A percentile compares a stretch with the other conserved stretches of the same genome.
Evolutionary conservation across 108 stramenopile genomes (phyloP).

Genomic region (Schizochytrium sp.): DNA sequence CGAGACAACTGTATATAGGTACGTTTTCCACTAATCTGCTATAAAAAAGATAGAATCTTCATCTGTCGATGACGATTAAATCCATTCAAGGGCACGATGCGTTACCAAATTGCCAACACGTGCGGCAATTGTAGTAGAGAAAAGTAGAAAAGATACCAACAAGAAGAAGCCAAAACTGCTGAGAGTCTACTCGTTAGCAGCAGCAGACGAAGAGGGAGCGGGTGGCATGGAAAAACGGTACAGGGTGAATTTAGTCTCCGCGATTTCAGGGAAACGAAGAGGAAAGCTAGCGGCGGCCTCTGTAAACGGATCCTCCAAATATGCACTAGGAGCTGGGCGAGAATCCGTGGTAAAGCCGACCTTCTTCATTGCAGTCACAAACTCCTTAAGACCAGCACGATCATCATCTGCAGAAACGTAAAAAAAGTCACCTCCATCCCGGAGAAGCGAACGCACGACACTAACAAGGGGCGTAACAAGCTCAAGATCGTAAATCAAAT

Average conservation of each 20-base stretch:
- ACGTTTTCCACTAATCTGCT: too few species aligned
- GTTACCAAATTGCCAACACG: too few species aligned
- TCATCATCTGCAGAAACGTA: conserved; percentile 34
- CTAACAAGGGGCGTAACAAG: conserved; percentile 1
- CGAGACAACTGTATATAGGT: too few species aligned
- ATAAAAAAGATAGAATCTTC: too few species aligned
- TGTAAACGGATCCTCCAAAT: background rate
- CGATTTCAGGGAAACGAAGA: conserved; percentile 33
- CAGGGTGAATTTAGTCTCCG: conserved; percentile 25
- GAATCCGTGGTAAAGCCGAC: conserved; percentile 10
- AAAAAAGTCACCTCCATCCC: conserved; percentile 1
- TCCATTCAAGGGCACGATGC: too few species aligned
- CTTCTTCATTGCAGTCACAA: background rate
- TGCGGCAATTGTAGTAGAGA: too few species aligned
- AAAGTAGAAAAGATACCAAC: too few species aligned
- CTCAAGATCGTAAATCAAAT: conserved; percentile 46
- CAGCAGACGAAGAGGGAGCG: too few species aligned
- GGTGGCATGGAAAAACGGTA: background rate
- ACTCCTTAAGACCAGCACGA: conserved; percentile 18
- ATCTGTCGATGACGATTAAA: too few species aligned
- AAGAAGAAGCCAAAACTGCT: background rate
- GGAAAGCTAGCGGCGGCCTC: background rate
- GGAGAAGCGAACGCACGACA: background rate
- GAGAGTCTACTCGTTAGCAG: background rate
- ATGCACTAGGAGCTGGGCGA: background rate